Evolutionary conservation across 1,284 basidiomycete genomes (phyloP), one percentile per base, ranked within the genome.

Genomic region (Cutaneotrichosporon dermatis): DNA sequence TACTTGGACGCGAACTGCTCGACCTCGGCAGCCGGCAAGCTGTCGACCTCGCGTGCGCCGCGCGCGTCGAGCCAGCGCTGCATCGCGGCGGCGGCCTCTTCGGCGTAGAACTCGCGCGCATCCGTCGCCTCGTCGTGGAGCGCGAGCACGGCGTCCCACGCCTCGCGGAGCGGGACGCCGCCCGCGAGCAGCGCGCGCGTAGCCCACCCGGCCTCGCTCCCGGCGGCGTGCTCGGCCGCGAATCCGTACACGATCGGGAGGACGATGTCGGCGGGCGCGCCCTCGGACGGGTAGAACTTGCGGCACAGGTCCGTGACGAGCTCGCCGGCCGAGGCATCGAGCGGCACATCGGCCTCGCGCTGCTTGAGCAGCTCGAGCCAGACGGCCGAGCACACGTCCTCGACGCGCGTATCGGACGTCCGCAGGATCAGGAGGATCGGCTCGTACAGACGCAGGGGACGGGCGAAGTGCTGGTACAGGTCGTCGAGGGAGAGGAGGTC

Each of bases 401-500:
- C 86, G 69, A 99, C 92, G 13, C 88, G 86, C 72, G 94, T 90
- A 73, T 95, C 92, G 7, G 96, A 92, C 4, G 95, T 88, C 72
- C 96, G 90, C 60, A 98, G 83, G 72, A 97, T 93, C 41, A 97
- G 82, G 16, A 99, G 82, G 75, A 95, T 92, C 72, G 92, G 85
- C 52, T 88, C 83, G 10, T 89, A 85, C 39, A 98, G 81, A 66
- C 90, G 86, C 66, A 94, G 89, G 1, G 93, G 89, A 56, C 92
- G 84, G 0, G 93, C 94, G 71, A 90, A 95, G 60, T 87, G 82
- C 79, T 88, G 86, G 74, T 91, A 99, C 51, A 99, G 82, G 69
- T 82, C 79, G 40, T 82, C 80, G 36, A 84, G 76, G 36, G 79
- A 79, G 15, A 80, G 71, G 33, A 83, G 67, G 48, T 74, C 68